These are phyloP conservation scores for Termitomyces sp. DNA, from an alignment of 768 basidiomycete species.

Conservation along the genomic window DNA sequence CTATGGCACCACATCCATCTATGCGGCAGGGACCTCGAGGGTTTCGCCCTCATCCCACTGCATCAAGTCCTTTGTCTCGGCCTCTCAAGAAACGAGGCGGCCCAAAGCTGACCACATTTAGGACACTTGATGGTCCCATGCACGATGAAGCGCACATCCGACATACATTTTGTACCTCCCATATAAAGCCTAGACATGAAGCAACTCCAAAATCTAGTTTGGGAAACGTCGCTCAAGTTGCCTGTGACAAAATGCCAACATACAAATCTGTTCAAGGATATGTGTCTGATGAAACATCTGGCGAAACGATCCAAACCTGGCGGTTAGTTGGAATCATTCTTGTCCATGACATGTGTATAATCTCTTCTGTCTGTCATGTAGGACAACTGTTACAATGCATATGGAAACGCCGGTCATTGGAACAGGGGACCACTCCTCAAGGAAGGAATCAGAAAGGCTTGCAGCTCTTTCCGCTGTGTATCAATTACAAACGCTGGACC, in stretches of 20 bases:
- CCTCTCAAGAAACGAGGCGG: slow-evolving; percentile 7
- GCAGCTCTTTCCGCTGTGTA: slow-evolving; percentile 71
- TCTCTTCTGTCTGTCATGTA: slow-evolving; percentile 9
- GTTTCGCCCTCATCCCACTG: slow-evolving; percentile 7
- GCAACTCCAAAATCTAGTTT: slow-evolving; percentile 32
- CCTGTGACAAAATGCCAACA: slow-evolving; percentile 21
- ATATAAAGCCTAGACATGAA: slow-evolving; percentile 24
- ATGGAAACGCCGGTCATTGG: slow-evolving; percentile 42
- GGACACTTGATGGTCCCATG: slow-evolving; percentile 25
- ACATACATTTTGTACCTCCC: slow-evolving; percentile 23
- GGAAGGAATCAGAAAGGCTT: slow-evolving; percentile 66
- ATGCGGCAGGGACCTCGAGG: slow-evolving; percentile 3
- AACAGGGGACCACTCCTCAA: slow-evolving; percentile 52
- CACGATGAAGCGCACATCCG: slow-evolving; percentile 29
- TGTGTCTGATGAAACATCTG: slow-evolving; percentile 16
- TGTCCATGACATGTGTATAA: background rate
- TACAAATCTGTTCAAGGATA: slow-evolving; percentile 28
- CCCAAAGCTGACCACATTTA: slow-evolving; percentile 1
- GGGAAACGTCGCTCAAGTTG: slow-evolving; percentile 31
- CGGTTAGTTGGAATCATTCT: slow-evolving; percentile 31
- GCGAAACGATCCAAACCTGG: slow-evolving; percentile 24
- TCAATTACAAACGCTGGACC: slow-evolving; percentile 55
- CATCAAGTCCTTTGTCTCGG: slow-evolving; percentile 14
- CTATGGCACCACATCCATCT: slow-evolving; percentile 21
- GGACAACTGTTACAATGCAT: slow-evolving; percentile 35